Evolutionary conservation across 1,284 basidiomycete genomes (phyloP).

Genomic region (Tilletiopsis washingtonensis): DNA sequence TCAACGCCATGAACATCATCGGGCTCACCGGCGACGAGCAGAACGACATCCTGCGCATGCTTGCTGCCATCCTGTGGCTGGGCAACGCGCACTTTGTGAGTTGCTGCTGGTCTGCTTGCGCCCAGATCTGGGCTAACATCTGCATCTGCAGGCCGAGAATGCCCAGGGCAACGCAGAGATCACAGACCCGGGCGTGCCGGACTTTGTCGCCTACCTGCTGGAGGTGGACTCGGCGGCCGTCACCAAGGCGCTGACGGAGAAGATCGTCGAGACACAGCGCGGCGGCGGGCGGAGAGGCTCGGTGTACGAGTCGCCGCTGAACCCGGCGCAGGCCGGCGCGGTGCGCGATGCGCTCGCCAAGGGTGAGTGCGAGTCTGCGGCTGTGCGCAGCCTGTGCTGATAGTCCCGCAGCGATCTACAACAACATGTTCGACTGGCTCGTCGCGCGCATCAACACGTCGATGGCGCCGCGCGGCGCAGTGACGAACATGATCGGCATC

Average conservation of each 20-base stretch:
- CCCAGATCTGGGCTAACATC: too few species aligned
- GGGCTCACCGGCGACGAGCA: constrained; percentile 79
- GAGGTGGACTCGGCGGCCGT: constrained; percentile 71
- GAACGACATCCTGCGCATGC: constrained; percentile 83
- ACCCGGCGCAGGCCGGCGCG: constrained; percentile 79
- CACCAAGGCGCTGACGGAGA: constrained; percentile 75
- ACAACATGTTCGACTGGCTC: constrained; percentile 99
- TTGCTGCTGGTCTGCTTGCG: constrained; percentile 10
- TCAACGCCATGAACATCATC: constrained; percentile 90
- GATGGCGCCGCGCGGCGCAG: constrained; percentile 69
- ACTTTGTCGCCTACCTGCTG: constrained; percentile 91
- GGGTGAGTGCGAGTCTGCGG: too few species aligned
- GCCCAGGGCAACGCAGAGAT: constrained; percentile 82
- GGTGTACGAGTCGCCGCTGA: constrained; percentile 91
- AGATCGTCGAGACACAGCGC: constrained; percentile 73
- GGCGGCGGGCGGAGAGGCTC: constrained; percentile 76
- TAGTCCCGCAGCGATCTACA: too few species aligned
- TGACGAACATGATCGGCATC: constrained; percentile 87
- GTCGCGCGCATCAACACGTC: constrained; percentile 91
- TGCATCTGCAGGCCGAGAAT: constrained; percentile 54
- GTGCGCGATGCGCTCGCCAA: constrained; percentile 89
- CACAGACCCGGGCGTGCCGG: constrained; percentile 77
- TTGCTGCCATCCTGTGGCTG: constrained; percentile 88
- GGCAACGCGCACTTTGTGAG: constrained; percentile 66
- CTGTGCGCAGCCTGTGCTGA: too few species aligned